phyloP scores from a whole-genome alignment of 1,284 basidiomycete genomes.

The Cystobasidium pallidum region DNA sequence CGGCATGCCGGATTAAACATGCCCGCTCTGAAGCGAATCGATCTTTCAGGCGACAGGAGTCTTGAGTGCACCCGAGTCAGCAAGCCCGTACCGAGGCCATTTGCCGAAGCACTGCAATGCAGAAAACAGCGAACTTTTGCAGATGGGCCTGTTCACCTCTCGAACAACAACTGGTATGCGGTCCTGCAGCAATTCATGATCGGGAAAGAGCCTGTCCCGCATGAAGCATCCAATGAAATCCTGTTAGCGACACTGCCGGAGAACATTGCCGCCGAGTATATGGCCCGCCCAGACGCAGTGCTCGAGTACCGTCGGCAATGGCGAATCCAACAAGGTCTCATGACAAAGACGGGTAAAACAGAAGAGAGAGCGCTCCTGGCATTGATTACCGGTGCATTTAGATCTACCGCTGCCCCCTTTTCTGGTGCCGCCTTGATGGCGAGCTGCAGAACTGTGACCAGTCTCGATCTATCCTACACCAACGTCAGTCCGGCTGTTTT shows the following conservation, averaged over 20 bases:
- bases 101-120: not conserved
- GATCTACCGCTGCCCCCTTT: not conserved
- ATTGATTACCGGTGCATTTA: not conserved
- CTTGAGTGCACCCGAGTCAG: not conserved
- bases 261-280: not conserved
- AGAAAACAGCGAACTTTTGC: not conserved
- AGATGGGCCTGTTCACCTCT: not conserved
- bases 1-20: conserved; percentile 2
- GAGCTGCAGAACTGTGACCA: not conserved
- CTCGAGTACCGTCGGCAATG: not conserved
- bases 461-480: conserved; percentile 8
- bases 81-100: not conserved
- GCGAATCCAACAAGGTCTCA: not conserved
- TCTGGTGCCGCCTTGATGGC: conserved; percentile 11
- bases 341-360: not conserved
- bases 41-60: not conserved
- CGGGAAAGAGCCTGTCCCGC: not conserved
- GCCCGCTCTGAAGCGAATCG: conserved; percentile 5
- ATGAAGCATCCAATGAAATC: not conserved
- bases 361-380: conserved; percentile 4
- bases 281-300: not conserved
- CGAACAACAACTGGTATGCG: not conserved
- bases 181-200: not conserved
- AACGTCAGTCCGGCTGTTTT: conserved; percentile 10
- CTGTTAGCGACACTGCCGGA: conserved; percentile 8